A percentile compares a stretch with the other conserved stretches of the same genome.
phyloP scores from a whole-genome alignment of 2,329 filamentous ascomycete species.

The Diaporthe citrichinensis region DNA sequence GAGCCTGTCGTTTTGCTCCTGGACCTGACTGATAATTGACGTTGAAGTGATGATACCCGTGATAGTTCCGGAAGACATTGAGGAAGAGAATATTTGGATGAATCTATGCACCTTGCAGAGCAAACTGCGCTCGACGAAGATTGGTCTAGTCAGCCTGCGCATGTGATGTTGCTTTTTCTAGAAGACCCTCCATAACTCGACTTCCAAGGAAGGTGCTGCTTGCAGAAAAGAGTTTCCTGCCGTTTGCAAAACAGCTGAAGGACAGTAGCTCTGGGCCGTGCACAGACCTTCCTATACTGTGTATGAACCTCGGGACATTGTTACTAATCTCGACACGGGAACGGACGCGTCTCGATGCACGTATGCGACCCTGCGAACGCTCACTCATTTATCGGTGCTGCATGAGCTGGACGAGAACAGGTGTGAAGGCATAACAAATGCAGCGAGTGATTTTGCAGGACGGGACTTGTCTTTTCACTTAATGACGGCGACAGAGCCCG shows the following conservation, averaged over 20 bases:
- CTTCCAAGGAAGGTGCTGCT: not conserved
- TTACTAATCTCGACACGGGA: constrained; percentile 17
- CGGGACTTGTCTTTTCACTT: not conserved
- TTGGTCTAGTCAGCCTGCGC: not conserved
- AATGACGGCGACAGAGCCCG: not conserved
- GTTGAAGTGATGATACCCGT: constrained; percentile 54
- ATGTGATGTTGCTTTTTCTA: not conserved
- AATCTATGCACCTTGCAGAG: not conserved
- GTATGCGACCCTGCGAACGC: constrained; percentile 4
- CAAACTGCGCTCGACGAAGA: too few species aligned
- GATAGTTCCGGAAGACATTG: constrained; percentile 8
- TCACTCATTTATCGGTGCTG: not conserved
- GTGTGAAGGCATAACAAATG: not conserved
- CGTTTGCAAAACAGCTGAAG: not conserved
- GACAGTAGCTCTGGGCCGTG: constrained; percentile 5
- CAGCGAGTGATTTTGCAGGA: not conserved
- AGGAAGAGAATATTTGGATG: not conserved
- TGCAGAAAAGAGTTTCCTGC: not conserved
- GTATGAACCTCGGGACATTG: not conserved
- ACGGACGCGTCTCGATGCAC: constrained; percentile 28
- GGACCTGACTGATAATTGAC: constrained; percentile 42
- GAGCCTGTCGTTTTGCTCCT: constrained; percentile 39
- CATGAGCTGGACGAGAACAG: not conserved
- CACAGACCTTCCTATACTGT: not conserved
- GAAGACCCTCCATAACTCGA: not conserved